These are phyloP conservation scores for Kalmusia sp. DNA, from an alignment of 2,329 filamentous ascomycete species.

Conservation along the genomic window DNA sequence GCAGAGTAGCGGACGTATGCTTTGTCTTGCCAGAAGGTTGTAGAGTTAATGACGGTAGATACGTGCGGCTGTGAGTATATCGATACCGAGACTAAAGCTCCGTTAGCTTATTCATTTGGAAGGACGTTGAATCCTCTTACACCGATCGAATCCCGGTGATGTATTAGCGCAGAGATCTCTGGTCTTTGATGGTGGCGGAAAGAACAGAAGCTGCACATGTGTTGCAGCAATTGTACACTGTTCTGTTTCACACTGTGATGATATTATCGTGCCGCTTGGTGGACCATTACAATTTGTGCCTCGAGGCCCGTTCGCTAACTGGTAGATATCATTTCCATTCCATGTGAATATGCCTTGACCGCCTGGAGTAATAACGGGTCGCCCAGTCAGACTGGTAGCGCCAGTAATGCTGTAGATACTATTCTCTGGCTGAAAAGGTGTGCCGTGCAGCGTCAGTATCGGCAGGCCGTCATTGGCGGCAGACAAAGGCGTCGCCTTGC, in stretches of 20 bases:
- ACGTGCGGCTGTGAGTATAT: conserved; percentile 8
- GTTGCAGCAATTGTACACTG: conserved; percentile 10
- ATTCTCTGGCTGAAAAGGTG: neutral
- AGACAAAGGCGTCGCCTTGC: conserved; percentile 4
- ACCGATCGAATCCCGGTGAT: conserved; percentile 12
- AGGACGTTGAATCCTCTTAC: too few species aligned
- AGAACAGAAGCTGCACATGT: conserved; percentile 11
- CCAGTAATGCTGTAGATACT: neutral
- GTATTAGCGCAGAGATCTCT: conserved; percentile 18
- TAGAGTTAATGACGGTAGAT: conserved; percentile 5
- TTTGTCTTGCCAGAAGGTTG: conserved; percentile 10
- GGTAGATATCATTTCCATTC: neutral
- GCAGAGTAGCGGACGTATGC: conserved; percentile 8
- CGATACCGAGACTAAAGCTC: too few species aligned
- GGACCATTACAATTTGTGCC: conserved; percentile 1
- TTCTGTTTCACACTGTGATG: neutral
- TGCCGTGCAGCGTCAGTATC: conserved; percentile 1
- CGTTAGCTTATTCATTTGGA: too few species aligned
- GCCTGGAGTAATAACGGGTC: neutral
- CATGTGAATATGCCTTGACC: conserved; percentile 3
- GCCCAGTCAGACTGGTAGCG: conserved; percentile 1
- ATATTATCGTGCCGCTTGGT: neutral
- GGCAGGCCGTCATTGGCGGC: conserved; percentile 5
- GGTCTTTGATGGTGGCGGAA: conserved; percentile 7
- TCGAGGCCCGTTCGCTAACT: neutral